Conservation (phyloP, 2,329 filamentous ascomycete species). For the Aspergillus sp. region DNA sequence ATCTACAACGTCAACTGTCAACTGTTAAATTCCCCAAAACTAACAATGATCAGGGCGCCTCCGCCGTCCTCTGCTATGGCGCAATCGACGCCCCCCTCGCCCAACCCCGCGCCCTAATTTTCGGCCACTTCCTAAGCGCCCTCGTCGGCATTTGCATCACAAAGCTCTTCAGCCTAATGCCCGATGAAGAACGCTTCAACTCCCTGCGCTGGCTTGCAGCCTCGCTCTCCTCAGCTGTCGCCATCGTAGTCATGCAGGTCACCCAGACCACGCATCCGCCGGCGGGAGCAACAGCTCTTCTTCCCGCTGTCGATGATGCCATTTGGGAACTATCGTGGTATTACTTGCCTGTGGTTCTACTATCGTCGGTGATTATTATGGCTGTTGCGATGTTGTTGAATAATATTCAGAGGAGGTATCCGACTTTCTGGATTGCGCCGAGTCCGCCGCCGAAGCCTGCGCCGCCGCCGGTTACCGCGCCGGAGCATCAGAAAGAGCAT, state of each 20-base stretch:
- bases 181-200: constrained; percentile 22
- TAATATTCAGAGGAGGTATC: constrained; percentile 27
- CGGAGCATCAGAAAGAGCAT: background rate
- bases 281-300: constrained; percentile 28
- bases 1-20: background rate
- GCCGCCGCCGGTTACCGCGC: background rate
- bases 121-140: constrained; percentile 28
- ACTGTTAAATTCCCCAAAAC: background rate
- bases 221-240: constrained; percentile 21
- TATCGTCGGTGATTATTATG: constrained; percentile 24
- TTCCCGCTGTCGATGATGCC: constrained; percentile 21
- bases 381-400: constrained; percentile 24
- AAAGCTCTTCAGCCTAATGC: constrained; percentile 26
- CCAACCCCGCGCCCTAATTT: constrained; percentile 26
- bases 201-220: constrained; percentile 26
- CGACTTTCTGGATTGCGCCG: constrained; percentile 25
- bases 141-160: constrained; percentile 25
- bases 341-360: constrained; percentile 23
- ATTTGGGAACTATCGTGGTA: constrained; percentile 27
- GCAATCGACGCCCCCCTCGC: constrained; percentile 27
- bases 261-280: constrained; percentile 28
- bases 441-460: constrained; percentile 1
- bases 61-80: constrained; percentile 26
- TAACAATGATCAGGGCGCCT: constrained; percentile 19
- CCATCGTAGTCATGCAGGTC: constrained; percentile 27